These are phyloP conservation scores for Ceratobasidium sp. DNA, from an alignment of 1,284 basidiomycete species.

Conservation along the genomic window DNA sequence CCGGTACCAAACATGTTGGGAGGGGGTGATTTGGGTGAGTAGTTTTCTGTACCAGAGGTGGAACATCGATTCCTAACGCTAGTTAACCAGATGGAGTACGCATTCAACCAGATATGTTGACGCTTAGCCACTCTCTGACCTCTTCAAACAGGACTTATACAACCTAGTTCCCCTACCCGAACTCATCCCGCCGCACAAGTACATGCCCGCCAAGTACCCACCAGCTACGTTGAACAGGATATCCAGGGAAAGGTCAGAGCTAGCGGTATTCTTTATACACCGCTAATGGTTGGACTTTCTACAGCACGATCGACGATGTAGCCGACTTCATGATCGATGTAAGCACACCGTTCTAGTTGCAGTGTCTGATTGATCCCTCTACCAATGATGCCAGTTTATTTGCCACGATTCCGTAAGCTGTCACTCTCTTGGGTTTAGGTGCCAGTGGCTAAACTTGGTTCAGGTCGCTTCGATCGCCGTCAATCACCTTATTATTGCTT, in stretches of 20 bases:
- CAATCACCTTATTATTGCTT: conserved; percentile 46
- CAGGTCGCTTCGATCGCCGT: conserved; percentile 36
- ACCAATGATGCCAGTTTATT: conserved; percentile 10
- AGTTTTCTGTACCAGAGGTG: not conserved
- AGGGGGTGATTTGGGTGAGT: conserved; percentile 51
- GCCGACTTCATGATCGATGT: conserved; percentile 51
- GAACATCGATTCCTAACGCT: not conserved
- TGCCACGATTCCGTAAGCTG: conserved; percentile 36
- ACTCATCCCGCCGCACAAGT: conserved; percentile 45
- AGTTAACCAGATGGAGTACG: conserved; percentile 38
- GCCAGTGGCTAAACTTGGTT: too few species aligned
- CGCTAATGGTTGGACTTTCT: not conserved
- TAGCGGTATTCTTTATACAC: not conserved
- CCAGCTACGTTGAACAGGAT: conserved; percentile 15
- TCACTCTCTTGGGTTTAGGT: too few species aligned
- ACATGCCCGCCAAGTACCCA: conserved; percentile 45
- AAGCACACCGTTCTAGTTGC: not conserved
- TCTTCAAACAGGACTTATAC: conserved; percentile 46
- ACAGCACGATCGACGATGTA: conserved; percentile 49
- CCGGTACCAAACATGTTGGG: conserved; percentile 49
- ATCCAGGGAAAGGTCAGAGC: conserved; percentile 10
- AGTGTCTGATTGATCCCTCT: not conserved
- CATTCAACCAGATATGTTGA: not conserved
- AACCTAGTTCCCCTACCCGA: conserved; percentile 46
- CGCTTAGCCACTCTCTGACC: not conserved